phyloP scores from a whole-genome alignment of 805 yeast species.

The Ogataea haglerorum region DNA sequence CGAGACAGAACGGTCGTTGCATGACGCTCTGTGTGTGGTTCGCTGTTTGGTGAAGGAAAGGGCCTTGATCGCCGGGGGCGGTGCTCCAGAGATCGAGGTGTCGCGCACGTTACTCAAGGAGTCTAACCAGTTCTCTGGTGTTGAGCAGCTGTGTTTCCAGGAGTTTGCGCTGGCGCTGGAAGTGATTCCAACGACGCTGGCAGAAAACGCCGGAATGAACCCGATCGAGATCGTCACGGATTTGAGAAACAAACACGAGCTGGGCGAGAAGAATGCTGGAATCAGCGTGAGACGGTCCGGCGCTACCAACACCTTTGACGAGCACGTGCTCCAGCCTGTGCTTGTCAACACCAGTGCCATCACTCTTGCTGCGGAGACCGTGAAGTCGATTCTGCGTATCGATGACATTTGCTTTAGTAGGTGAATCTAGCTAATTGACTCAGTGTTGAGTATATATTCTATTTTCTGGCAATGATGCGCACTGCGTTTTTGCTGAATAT shows the following conservation, averaged over 20 bases:
- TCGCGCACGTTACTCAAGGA: slow-evolving; percentile 72
- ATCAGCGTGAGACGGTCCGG: slow-evolving; percentile 92
- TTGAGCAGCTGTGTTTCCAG: slow-evolving; percentile 85
- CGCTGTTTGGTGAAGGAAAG: slow-evolving; percentile 84
- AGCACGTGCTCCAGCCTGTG: slow-evolving; percentile 95
- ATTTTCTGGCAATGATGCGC: slow-evolving; percentile 1
- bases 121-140: slow-evolving; percentile 70
- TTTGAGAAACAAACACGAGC: slow-evolving; percentile 83
- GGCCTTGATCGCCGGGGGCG: slow-evolving; percentile 96
- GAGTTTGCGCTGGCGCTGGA: slow-evolving; percentile 92
- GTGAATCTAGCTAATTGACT: slow-evolving; percentile 25
- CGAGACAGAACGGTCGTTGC: slow-evolving; percentile 95
- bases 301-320: slow-evolving; percentile 85
- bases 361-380: slow-evolving; percentile 93
- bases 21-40: slow-evolving; percentile 94
- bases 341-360: slow-evolving; percentile 93
- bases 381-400: slow-evolving; percentile 90
- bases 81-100: slow-evolving; percentile 94
- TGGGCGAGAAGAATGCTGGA: slow-evolving; percentile 92
- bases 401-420: slow-evolving; percentile 96
- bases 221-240: slow-evolving; percentile 91
- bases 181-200: slow-evolving; percentile 88
- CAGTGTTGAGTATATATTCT: background rate
- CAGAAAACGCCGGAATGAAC: slow-evolving; percentile 93
- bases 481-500: slow-evolving; percentile 68